These are phyloP conservation scores for Raffaelea deltoideospora DNA, from an alignment of 2,329 filamentous ascomycete genomes.

Conservation along the genomic window DNA sequence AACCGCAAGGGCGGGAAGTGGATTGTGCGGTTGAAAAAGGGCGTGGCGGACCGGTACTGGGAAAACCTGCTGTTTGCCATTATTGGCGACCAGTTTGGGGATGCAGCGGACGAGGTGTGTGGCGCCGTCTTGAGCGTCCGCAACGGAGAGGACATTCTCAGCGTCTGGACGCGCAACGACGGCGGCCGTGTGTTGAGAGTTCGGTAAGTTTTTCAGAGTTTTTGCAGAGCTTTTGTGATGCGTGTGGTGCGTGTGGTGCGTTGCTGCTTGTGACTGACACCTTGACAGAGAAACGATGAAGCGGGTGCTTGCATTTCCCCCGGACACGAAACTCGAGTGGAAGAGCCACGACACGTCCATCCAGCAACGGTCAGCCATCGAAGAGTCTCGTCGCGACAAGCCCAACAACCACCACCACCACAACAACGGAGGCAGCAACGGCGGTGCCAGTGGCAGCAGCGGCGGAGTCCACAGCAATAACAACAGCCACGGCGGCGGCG, in stretches of 20 bases:
- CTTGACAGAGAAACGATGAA: constrained; percentile 94
- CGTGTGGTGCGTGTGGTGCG: too few species aligned
- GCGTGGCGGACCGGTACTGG: constrained; percentile 92
- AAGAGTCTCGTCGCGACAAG: constrained; percentile 84
- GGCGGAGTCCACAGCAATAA: constrained; percentile 3
- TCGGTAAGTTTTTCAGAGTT: constrained; percentile 41
- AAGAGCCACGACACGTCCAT: constrained; percentile 96
- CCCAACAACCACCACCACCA: constrained; percentile 29
- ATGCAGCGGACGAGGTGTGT: constrained; percentile 87
- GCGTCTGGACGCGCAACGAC: constrained; percentile 92
- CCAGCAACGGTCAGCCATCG: constrained; percentile 75
- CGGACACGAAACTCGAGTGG: constrained; percentile 84
- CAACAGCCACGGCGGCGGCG: constrained; percentile 5
- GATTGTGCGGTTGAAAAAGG: constrained; percentile 94
- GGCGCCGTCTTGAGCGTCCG: constrained; percentile 88
- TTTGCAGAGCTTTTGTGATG: too few species aligned
- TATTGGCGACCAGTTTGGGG: constrained; percentile 84
- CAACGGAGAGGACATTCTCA: constrained; percentile 92
- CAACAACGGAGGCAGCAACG: constrained; percentile 13
- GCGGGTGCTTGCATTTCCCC: constrained; percentile 69
- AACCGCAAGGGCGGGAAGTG: constrained; percentile 96
- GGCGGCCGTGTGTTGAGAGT: constrained; percentile 93
- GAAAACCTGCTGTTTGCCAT: constrained; percentile 84
- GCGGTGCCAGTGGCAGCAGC: constrained; percentile 3
- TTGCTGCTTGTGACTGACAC: too few species aligned